These are phyloP conservation scores for Lodderomyces elongisporus DNA, from an alignment of 1,139 yeast species.

Conservation along the genomic window DNA sequence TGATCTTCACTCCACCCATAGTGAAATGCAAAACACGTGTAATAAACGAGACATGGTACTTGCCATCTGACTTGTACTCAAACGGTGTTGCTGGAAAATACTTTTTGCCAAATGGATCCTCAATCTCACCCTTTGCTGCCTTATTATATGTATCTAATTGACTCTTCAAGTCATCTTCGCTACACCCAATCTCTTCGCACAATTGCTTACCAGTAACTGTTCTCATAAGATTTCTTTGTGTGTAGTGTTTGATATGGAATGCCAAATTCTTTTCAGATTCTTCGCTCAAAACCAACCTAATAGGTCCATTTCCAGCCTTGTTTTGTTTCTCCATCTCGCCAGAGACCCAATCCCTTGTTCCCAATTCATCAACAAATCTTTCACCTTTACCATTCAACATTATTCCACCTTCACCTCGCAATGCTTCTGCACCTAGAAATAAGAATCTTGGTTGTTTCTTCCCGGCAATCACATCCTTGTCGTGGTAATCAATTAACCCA, in stretches of 20 bases:
- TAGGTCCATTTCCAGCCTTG: constrained; percentile 45
- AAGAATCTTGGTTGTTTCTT: constrained; percentile 46
- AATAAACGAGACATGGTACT: constrained; percentile 49
- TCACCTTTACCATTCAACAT: constrained; percentile 58
- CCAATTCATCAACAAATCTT: constrained; percentile 68
- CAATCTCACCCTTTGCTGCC: constrained; percentile 39
- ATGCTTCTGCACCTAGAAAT: constrained; percentile 73
- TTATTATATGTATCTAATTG: constrained; percentile 42
- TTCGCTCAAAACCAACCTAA: constrained; percentile 44
- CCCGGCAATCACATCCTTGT: constrained; percentile 41
- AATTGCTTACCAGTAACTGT: constrained; percentile 47
- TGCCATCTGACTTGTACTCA: constrained; percentile 22
- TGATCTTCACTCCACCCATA: constrained; percentile 78
- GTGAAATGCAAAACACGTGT: constrained; percentile 82
- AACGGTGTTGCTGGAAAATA: constrained; percentile 50
- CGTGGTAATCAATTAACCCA: constrained; percentile 66
- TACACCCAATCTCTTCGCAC: constrained; percentile 36
- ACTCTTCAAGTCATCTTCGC: constrained; percentile 23
- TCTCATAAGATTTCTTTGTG: constrained; percentile 60
- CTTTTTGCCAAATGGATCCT: constrained; percentile 47
- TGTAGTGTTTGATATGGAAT: constrained; percentile 62
- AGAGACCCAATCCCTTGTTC: constrained; percentile 66
- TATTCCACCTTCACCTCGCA: constrained; percentile 75
- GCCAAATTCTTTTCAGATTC: constrained; percentile 41
- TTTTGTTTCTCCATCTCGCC: constrained; percentile 49